These are phyloP conservation scores for Eucalyptus curtisii DNA, from an alignment of 345 rosid genomes.

Conservation along the genomic window DNA sequence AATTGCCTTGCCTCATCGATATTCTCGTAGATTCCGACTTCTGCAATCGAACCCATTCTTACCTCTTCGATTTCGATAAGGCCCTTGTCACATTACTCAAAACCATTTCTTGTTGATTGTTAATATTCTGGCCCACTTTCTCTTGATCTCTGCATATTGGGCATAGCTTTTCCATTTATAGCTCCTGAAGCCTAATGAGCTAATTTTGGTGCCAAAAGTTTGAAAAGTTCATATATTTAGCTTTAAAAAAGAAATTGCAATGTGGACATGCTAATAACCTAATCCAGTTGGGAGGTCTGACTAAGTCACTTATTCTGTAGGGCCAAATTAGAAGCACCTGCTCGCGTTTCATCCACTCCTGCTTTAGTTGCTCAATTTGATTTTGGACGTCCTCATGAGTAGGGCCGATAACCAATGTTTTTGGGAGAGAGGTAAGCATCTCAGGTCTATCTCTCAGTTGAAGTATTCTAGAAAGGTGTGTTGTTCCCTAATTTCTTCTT, in stretches of 20 bases:
- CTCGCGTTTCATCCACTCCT: rapidly evolving
- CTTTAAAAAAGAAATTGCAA: background rate
- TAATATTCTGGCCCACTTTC: too few relatives aligned
- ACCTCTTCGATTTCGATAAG: too few relatives aligned
- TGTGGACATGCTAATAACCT: background rate
- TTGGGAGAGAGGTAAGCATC: background rate
- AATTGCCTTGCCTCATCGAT: too few relatives aligned
- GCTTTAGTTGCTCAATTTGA: background rate
- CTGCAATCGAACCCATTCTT: too few relatives aligned
- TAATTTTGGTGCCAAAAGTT: too few relatives aligned
- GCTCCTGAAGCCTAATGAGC: too few relatives aligned
- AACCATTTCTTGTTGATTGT: too few relatives aligned
- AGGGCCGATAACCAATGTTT: background rate
- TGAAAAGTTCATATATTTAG: too few relatives aligned
- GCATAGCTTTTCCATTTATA: too few relatives aligned
- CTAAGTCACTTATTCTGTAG: background rate
- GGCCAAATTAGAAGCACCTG: background rate
- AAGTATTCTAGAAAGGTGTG: background rate
- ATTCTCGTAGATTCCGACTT: rapidly evolving
- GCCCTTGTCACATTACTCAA: too few relatives aligned
- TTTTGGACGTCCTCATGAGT: background rate
- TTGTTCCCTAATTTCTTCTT: background rate
- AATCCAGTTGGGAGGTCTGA: background rate
- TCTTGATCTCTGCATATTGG: too few relatives aligned
- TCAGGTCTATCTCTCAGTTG: background rate